phyloP scores from a whole-genome alignment of 345 rosid species.

The Murraya koenigii region DNA sequence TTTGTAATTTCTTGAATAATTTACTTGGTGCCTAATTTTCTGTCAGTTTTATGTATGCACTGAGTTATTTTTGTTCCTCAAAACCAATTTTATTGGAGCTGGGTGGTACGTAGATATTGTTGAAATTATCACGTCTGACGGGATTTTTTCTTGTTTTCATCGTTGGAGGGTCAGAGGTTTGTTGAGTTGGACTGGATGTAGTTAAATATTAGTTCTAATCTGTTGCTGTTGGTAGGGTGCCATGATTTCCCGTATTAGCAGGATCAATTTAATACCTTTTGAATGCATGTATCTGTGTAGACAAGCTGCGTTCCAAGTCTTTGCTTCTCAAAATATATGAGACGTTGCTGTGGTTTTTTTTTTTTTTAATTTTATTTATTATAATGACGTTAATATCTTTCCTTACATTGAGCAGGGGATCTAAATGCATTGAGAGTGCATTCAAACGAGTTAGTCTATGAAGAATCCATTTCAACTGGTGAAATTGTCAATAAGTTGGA shows the following conservation, averaged over 20 bases:
- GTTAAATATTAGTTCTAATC: not conserved
- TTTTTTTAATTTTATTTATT: no score
- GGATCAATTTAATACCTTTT: not conserved
- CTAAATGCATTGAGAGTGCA: slow-evolving; percentile 33
- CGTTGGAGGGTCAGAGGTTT: no score
- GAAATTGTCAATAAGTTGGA: slow-evolving; percentile 42
- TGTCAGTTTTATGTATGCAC: no score
- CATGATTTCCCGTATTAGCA: not conserved
- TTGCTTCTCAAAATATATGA: not conserved
- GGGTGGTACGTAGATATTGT: not conserved
- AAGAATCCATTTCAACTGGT: slow-evolving; percentile 49
- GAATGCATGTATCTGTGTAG: not conserved
- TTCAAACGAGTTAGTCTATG: slow-evolving; percentile 44
- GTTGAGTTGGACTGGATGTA: not conserved
- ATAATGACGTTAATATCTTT: not conserved
- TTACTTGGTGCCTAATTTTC: not conserved
- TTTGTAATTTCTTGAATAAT: not conserved
- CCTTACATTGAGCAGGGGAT: slow-evolving; percentile 30
- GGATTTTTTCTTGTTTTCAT: not conserved
- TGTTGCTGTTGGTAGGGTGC: not conserved
- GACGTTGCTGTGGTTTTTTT: not conserved
- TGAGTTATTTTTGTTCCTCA: not conserved
- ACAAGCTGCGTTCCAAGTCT: not conserved
- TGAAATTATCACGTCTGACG: not conserved
- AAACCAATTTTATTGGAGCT: not conserved